Percentiles rank a stretch among this genome's conserved stretches.
Conservation (phyloP, 2,329 filamentous ascomycete species). For the Bimuria novae-zelandiae region DNA sequence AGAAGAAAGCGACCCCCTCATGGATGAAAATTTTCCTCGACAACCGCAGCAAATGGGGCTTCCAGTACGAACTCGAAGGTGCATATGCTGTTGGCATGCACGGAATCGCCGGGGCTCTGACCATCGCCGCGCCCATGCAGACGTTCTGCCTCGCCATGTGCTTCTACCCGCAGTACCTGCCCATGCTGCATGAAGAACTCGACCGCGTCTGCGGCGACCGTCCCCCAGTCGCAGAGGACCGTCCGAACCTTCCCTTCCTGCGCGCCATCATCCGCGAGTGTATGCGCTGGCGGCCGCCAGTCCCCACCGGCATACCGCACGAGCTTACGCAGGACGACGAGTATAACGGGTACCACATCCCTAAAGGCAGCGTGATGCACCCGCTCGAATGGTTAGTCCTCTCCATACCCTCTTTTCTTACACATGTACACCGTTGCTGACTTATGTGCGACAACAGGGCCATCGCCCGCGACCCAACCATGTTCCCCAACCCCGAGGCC, state of each 20-base stretch:
- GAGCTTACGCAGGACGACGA: conserved; percentile 59
- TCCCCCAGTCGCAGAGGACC: conserved; percentile 43
- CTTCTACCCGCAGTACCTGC: conserved; percentile 50
- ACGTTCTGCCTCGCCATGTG: conserved; percentile 54
- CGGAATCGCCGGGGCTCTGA: conserved; percentile 53
- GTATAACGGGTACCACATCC: conserved; percentile 62
- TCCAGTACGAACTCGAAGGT: conserved; percentile 50
- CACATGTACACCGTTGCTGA: not conserved
- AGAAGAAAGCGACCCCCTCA: conserved; percentile 42
- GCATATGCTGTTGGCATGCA: conserved; percentile 55
- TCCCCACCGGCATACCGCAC: conserved; percentile 58
- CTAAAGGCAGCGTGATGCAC: conserved; percentile 56
- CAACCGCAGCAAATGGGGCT: conserved; percentile 46
- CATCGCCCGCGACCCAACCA: conserved; percentile 57
- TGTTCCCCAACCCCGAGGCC: conserved; percentile 70
- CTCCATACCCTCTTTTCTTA: not conserved
- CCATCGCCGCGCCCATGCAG: conserved; percentile 54
- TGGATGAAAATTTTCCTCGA: conserved; percentile 53
- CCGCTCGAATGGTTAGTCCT: conserved; percentile 49
- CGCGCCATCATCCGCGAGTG: conserved; percentile 47
- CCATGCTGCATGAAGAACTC: conserved; percentile 47
- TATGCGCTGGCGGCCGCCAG: conserved; percentile 52
- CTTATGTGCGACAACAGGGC: conserved; percentile 44
- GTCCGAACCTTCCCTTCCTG: conserved; percentile 46
- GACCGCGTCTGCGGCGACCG: conserved; percentile 48